phyloP scores from a whole-genome alignment of 306 rosid genomes.

The Echinosophora koreensis region DNA sequence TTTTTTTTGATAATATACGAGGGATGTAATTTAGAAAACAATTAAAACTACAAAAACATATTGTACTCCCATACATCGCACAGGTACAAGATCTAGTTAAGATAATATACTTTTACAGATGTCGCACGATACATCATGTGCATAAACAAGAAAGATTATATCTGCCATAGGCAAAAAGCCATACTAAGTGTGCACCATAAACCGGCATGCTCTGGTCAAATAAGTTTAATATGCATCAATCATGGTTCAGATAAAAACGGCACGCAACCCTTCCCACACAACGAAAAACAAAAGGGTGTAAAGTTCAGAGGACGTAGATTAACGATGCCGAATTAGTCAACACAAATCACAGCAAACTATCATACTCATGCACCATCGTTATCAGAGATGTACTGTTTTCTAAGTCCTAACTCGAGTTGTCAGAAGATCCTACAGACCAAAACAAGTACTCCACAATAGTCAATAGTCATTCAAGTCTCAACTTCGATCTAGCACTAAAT shows the following conservation, averaged over 20 bases:
- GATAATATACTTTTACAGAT: too few relatives aligned
- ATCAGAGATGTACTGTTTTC: neutral
- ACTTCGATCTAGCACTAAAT: conserved; percentile 48
- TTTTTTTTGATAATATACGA: too few relatives aligned
- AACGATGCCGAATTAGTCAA: neutral
- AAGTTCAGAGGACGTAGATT: neutral
- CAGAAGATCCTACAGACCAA: neutral
- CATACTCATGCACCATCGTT: conserved; percentile 8
- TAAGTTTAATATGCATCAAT: neutral
- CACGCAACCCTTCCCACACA: neutral
- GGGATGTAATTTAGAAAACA: too few relatives aligned
- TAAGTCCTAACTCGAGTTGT: neutral
- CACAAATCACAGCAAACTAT: neutral
- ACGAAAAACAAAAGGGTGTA: neutral
- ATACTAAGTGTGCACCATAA: neutral
- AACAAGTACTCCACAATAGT: neutral
- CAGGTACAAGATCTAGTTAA: too few relatives aligned
- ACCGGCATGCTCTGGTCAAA: neutral
- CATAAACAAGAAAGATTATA: neutral
- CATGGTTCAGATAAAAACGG: neutral
- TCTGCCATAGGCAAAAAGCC: neutral
- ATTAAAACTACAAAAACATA: too few relatives aligned
- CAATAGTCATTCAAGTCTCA: conserved; percentile 31
- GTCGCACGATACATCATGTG: too few relatives aligned
- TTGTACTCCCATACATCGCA: too few relatives aligned